phyloP scores from a whole-genome alignment of 2,329 filamentous ascomycete genomes.

The Blastomyces emzantsi region DNA sequence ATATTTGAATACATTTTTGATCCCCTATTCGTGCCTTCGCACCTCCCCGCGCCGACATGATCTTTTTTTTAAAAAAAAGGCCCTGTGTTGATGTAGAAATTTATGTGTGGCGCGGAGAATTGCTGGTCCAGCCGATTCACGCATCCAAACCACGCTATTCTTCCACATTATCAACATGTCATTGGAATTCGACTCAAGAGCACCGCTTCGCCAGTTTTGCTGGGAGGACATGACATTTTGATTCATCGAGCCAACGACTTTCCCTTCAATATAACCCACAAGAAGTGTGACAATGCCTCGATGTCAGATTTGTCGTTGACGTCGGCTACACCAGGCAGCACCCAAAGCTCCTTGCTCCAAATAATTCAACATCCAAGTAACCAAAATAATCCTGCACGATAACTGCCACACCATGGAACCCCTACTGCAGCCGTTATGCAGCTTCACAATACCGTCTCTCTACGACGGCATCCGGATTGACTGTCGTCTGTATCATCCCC shows the following conservation, averaged over 20 bases:
- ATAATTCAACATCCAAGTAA: not conserved
- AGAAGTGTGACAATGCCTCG: not conserved
- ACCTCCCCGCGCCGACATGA: not conserved
- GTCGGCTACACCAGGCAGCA: not conserved
- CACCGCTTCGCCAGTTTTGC: too few species aligned
- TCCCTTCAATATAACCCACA: not conserved
- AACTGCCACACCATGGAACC: conserved; percentile 32
- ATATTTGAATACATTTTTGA: not conserved
- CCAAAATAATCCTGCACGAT: conserved; percentile 21
- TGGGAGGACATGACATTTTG: not conserved
- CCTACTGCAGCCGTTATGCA: conserved; percentile 25
- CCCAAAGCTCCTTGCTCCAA: not conserved
- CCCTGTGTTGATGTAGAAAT: too few species aligned
- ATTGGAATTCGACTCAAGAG: not conserved
- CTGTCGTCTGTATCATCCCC: conserved; percentile 73
- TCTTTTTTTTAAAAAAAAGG: too few species aligned
- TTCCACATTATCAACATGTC: too few species aligned
- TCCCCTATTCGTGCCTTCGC: not conserved
- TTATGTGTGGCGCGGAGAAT: too few species aligned
- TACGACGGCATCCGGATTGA: conserved; percentile 67
- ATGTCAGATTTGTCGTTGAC: not conserved
- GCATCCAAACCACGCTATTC: too few species aligned
- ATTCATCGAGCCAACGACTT: not conserved
- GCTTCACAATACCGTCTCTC: conserved; percentile 74
- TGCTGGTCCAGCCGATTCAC: too few species aligned